Conservation (phyloP, 169 alveolate species). For the Plasmodium relictum region DNA sequence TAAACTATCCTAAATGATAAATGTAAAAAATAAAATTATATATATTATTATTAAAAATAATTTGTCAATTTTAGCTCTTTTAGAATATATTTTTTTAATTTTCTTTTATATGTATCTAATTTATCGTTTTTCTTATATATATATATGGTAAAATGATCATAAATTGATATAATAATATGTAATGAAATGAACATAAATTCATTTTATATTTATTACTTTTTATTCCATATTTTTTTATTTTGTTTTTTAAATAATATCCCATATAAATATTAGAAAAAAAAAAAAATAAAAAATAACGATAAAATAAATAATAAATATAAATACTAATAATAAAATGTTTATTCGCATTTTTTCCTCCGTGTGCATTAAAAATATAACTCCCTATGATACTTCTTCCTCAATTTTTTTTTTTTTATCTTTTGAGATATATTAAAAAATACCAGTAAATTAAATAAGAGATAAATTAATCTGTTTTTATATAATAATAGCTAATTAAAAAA, state of each 20-base stretch:
- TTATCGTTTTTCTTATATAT: background rate
- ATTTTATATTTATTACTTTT: background rate
- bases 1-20: conserved; percentile 50
- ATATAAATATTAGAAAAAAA: background rate
- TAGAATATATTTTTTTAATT: background rate
- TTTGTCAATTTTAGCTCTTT: background rate
- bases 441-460: background rate
- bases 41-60: conserved; percentile 20
- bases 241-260: background rate
- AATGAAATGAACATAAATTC: too few relatives aligned
- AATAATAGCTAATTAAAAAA: background rate
- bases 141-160: background rate
- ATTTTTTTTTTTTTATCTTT: conserved; percentile 19
- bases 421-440: too few relatives aligned
- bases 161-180: too few relatives aligned
- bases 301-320: background rate
- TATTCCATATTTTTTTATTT: background rate
- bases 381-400: background rate
- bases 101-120: background rate
- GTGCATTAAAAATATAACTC: too few relatives aligned
- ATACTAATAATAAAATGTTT: too few relatives aligned
- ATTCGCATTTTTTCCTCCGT: too few relatives aligned
- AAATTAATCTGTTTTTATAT: background rate
- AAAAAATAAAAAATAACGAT: background rate
- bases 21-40: conserved; percentile 54